Evolutionary conservation across 208 protist species (phyloP).

Genomic region (Acanthamoeba pearcei): DNA sequence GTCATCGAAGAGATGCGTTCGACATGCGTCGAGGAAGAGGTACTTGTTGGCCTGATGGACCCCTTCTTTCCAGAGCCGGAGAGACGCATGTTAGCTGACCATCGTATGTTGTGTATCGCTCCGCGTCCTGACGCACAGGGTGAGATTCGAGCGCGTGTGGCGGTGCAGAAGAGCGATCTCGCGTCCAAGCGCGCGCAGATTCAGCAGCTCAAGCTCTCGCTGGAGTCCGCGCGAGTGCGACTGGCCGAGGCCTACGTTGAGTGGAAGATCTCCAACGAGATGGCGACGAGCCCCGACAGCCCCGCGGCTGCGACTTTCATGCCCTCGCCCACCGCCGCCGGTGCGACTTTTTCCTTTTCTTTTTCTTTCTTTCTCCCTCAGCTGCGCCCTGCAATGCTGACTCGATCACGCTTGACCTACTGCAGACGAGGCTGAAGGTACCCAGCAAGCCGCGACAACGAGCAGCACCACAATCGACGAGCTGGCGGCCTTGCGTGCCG

Average conservation of each 20-base stretch:
- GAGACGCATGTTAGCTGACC: too few species aligned
- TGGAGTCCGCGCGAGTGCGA: background rate
- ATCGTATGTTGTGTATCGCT: too few species aligned
- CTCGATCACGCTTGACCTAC: too few species aligned
- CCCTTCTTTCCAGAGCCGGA: background rate
- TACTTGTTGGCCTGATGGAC: background rate
- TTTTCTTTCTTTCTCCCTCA: too few species aligned
- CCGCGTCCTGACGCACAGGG: background rate
- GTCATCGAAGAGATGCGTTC: conserved; percentile 51
- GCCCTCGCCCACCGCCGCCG: background rate
- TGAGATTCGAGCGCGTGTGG: background rate
- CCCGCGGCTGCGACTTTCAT: background rate
- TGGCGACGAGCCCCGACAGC: background rate
- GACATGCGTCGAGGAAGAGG: background rate
- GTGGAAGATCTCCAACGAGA: conserved; percentile 51
- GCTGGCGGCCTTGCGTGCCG: conserved; percentile 3
- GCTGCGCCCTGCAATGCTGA: too few species aligned
- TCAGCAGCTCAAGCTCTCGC: background rate
- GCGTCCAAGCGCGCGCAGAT: background rate
- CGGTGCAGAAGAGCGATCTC: background rate
- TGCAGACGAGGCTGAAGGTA: background rate
- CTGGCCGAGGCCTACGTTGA: conserved; percentile 61
- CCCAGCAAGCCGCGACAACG: background rate
- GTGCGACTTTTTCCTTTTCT: background rate
- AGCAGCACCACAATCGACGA: background rate